phyloP scores from a whole-genome alignment of 768 basidiomycete genomes.

The Russula sp. region DNA sequence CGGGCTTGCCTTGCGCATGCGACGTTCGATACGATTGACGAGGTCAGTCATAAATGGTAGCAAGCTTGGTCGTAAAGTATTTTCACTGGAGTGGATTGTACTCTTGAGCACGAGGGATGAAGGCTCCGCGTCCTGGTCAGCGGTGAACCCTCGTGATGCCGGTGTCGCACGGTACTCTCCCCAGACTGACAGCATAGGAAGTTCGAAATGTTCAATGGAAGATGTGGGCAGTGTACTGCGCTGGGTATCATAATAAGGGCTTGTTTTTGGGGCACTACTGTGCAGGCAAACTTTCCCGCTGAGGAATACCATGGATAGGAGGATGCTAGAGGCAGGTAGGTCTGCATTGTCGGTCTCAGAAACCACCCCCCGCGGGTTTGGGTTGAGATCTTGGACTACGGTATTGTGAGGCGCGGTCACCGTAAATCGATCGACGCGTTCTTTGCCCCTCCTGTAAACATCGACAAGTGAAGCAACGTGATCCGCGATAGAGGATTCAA shows the following conservation, averaged over 20 bases:
- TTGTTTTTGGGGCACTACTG: slow-evolving; percentile 36
- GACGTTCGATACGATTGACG: slow-evolving; percentile 59
- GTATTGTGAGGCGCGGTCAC: slow-evolving; percentile 46
- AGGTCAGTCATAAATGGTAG: slow-evolving; percentile 82
- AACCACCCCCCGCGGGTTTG: slow-evolving; percentile 2
- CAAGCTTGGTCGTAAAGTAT: slow-evolving; percentile 73
- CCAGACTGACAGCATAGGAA: slow-evolving; percentile 79
- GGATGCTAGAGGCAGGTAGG: slow-evolving; percentile 53
- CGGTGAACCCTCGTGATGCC: slow-evolving; percentile 34
- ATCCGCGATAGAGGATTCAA: slow-evolving; percentile 75
- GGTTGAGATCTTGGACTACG: slow-evolving; percentile 7
- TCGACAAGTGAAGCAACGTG: slow-evolving; percentile 79
- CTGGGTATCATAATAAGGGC: slow-evolving; percentile 35
- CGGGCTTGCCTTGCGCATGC: slow-evolving; percentile 51
- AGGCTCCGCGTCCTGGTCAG: slow-evolving; percentile 36
- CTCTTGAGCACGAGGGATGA: slow-evolving; percentile 75
- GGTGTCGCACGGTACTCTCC: slow-evolving; percentile 68
- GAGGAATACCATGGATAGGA: slow-evolving; percentile 65
- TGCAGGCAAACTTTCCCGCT: slow-evolving; percentile 82
- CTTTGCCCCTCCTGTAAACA: slow-evolving; percentile 78
- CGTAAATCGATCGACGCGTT: slow-evolving; percentile 63
- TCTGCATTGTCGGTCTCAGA: slow-evolving; percentile 30
- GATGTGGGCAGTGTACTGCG: slow-evolving; percentile 49
- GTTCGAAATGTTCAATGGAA: slow-evolving; percentile 59
- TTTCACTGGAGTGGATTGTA: slow-evolving; percentile 86